Evolutionary conservation across 768 basidiomycete genomes (phyloP), one percentile per base, ranked within the genome.

Genomic region (Hericium rajendrae): DNA sequence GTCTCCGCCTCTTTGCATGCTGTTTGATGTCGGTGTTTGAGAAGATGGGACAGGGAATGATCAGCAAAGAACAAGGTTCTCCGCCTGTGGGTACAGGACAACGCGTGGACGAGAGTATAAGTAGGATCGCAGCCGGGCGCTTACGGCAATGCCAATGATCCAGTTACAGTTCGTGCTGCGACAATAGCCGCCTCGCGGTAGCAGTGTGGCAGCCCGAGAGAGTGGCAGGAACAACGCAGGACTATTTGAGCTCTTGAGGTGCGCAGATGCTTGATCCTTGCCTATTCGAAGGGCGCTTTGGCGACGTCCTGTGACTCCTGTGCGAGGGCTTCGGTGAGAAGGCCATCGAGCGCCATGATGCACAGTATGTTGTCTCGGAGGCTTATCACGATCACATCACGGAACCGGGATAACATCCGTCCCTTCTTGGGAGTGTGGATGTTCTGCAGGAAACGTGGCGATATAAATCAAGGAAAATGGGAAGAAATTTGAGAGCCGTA

Each of bases 1-100:
- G 43, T 59, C 61, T 12, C 66, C 64, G 6, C 68, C 68, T 32
- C 65, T 64, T 48, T 62, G 61, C 61, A 62, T 62, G 18, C 12
- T 54, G 39, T 40, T n/a, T 1, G 13, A 20, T 39, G n/a, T n/a
- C 39, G 41, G 38, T 38, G 53, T 32, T 15, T 43, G 26, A 16
- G 24, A 11, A 16, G 38, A 46, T 39, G 52, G 18, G 22, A 5
- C 43, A 18, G 24, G n/a, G 32, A 28, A 16, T 15, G 26, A 37
- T 40, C n/a, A 48, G 46, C 26, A 8, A 22, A 24, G 13, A 18
- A 13, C 26, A 24, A 50, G 48, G 22, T 20, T 24, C 26, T 50
- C 12, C 16, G 48, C 12, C 24, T 13, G 2, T 20, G 32, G 32
- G 32, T 32, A 6, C 32, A 8, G 32, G 32, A 10, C 32, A 32